Conservation (phyloP, 129 eudicot species). For the Flaveria ramosissima region DNA sequence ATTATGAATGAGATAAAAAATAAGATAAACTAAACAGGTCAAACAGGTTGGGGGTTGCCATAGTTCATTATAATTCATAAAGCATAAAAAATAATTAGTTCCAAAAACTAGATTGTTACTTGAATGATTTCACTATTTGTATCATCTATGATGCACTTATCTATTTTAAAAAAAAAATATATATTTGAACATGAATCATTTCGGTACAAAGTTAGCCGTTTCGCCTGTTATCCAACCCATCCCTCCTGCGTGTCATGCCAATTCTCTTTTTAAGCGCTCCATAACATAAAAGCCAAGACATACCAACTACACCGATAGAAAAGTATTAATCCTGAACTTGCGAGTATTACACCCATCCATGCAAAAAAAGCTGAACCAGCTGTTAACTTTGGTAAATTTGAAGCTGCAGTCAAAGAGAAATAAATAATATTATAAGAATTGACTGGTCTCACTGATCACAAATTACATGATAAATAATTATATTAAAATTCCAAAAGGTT, state of each 20-base stretch:
- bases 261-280: not conserved
- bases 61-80: not conserved
- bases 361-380: slow-evolving; percentile 84
- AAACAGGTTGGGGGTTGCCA: not conserved
- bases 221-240: slow-evolving; percentile 1
- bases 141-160: not conserved
- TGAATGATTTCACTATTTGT: not conserved
- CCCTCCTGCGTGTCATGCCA: not conserved
- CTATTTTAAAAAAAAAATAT: no score
- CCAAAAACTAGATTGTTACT: not conserved
- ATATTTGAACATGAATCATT: not conserved
- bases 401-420: slow-evolving; percentile 48
- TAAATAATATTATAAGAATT: slow-evolving; percentile 13
- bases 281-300: slow-evolving; percentile 10
- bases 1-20: not conserved
- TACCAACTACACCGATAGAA: slow-evolving; percentile 97
- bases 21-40: not conserved
- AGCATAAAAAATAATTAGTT: not conserved
- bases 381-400: slow-evolving; percentile 76
- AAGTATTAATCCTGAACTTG: slow-evolving; percentile 68
- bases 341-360: slow-evolving; percentile 83
- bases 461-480: slow-evolving; percentile 19
- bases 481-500: not conserved
- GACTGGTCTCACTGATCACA: not conserved
- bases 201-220: not conserved